A percentile compares a stretch with the other conserved stretches of the same genome.
Evolutionary conservation across 1,284 basidiomycete genomes (phyloP).

Genomic region (Cystobasidium slooffiae): DNA sequence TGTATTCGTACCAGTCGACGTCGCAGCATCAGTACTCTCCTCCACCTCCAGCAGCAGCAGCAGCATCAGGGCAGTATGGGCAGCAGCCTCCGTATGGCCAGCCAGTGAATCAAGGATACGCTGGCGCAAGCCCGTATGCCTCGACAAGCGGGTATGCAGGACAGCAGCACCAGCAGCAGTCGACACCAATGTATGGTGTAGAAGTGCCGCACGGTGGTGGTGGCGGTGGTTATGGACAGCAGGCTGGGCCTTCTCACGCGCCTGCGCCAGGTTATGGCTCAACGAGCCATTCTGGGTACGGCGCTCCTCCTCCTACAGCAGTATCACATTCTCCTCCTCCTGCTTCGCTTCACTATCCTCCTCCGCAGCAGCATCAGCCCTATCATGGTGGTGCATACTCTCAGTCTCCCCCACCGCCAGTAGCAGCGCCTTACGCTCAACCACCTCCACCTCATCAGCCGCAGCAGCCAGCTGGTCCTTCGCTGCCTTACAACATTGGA

Average conservation of each 20-base stretch:
- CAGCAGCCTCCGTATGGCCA: slow-evolving; percentile 16
- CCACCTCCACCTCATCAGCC: slow-evolving; percentile 15
- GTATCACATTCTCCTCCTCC: slow-evolving; percentile 3
- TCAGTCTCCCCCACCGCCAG: neutral
- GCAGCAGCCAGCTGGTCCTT: slow-evolving; percentile 26
- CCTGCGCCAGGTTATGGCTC: slow-evolving; percentile 20
- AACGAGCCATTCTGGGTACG: slow-evolving; percentile 11
- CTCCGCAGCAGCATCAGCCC: slow-evolving; percentile 26
- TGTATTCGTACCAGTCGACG: slow-evolving; percentile 29
- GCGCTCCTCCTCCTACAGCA: neutral
- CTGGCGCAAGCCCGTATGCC: neutral
- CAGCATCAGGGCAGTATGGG: slow-evolving; percentile 13
- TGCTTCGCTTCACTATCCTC: neutral
- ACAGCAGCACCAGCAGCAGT: slow-evolving; percentile 28
- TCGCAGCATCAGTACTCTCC: slow-evolving; percentile 26
- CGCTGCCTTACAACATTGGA: slow-evolving; percentile 35
- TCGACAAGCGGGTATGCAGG: slow-evolving; percentile 26
- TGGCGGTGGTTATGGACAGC: neutral
- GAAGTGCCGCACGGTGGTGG: slow-evolving; percentile 4
- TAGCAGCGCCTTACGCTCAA: slow-evolving; percentile 28
- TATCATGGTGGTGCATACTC: slow-evolving; percentile 1
- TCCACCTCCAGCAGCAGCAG: slow-evolving; percentile 16
- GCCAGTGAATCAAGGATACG: slow-evolving; percentile 12
- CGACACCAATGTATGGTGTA: slow-evolving; percentile 14
- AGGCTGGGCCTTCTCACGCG: slow-evolving; percentile 15